Conservation (phyloP, 768 basidiomycete species). For the Xanthoconium purpureum region DNA sequence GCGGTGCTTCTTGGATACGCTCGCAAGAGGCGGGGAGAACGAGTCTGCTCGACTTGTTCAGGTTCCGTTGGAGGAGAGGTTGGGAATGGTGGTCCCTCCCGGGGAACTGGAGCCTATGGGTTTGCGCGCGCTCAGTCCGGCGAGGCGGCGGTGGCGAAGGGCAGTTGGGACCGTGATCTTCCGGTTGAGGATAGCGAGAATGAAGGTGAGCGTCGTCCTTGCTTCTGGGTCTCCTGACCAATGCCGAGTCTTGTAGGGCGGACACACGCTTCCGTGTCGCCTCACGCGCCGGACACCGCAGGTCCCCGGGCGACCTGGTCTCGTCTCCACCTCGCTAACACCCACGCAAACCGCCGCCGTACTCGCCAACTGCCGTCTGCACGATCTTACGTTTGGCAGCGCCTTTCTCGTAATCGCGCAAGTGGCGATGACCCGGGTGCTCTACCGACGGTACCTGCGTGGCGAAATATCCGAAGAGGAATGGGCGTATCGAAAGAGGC, state of each 20-base stretch:
- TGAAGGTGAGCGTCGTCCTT: conserved; percentile 31
- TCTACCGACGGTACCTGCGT: conserved; percentile 44
- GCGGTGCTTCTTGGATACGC: conserved; percentile 44
- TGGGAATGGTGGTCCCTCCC: conserved; percentile 34
- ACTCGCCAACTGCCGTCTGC: conserved; percentile 38
- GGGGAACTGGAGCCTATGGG: conserved; percentile 36
- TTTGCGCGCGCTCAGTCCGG: conserved; percentile 27
- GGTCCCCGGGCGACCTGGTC: conserved; percentile 36
- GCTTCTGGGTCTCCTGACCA: background rate
- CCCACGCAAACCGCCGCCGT: conserved; percentile 32
- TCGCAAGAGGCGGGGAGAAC: conserved; percentile 17
- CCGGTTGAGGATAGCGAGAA: conserved; percentile 31
- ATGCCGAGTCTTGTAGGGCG: conserved; percentile 40
- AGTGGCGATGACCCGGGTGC: conserved; percentile 48
- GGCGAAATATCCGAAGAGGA: conserved; percentile 49
- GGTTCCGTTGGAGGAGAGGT: conserved; percentile 4
- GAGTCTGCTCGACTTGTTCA: conserved; percentile 1
- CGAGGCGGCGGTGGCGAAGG: conserved; percentile 44
- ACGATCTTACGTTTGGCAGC: conserved; percentile 49
- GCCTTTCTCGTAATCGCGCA: conserved; percentile 50
- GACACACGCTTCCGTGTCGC: conserved; percentile 51
- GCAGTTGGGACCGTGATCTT: conserved; percentile 42
- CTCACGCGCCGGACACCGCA: conserved; percentile 34
- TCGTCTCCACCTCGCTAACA: conserved; percentile 24
- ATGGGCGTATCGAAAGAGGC: conserved; percentile 48